Base-by-base conservation (phyloP, 192 early-diverging fungal genomes). In the Chytriomyces sp. region DNA sequence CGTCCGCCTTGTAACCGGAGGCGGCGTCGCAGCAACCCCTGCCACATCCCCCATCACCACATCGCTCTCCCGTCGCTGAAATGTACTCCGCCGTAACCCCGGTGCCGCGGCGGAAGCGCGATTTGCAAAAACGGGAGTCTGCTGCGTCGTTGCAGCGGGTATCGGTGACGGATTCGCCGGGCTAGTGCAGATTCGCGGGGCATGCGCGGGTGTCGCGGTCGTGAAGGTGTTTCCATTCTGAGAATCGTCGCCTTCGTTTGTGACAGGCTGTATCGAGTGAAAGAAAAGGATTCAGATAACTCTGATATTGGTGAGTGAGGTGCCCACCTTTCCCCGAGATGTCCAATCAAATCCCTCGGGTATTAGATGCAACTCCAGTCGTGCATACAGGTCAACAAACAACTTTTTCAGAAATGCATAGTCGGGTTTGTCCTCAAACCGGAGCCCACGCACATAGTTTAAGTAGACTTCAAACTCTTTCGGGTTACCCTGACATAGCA, bases 351-450 rank as follows among this genome's bases (percentile, higher is more conserved):
- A 94, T 44, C 93, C 87, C 81, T 94, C 44, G 14, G 44, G 92
- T 78, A 94, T 93, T 70, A 93, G 91, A 73, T 92, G 88, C 78
- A 86, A 91, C 36, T 90, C 92, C 75, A 92, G 88, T 55, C 91
- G 86, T 30, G 91, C 84, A 85, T 92, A 93, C 52, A 96, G 76
- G 60, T 93, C 92, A 58, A 89, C 84, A 78, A 96, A 94, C 31
- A 96, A 82, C 49, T 91, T 89, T 73, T 91, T 89, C n/a, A 96
- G 82, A 72, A 93, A 96, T 31, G 84, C 83, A 78, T 96, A 96
- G 73, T 96, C 94, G 25, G 94, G 94, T 76, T 93, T 93, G 67
- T 94, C 93, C 74, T 96, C 94, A 76, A 96, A 96, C 12, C 92
- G 86, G 71, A 94, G 81, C 10, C 84, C 87, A 41, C 92, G 89